These are phyloP conservation scores for Podospora bellae-mahoneyi DNA, from an alignment of 495 filamentous ascomycete species.

Conservation along the genomic window DNA sequence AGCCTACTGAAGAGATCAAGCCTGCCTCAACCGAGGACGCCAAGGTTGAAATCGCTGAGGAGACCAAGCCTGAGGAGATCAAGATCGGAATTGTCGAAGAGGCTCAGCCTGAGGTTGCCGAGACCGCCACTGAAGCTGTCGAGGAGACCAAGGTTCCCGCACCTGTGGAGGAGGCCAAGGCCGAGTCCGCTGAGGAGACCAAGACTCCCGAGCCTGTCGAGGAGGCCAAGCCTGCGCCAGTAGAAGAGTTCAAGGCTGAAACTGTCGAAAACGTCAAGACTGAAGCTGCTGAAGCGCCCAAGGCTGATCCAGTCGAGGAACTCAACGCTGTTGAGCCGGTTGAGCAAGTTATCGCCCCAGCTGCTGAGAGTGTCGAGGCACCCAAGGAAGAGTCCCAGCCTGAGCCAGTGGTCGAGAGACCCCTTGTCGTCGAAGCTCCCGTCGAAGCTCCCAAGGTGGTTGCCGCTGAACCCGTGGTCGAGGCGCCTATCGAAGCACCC, in stretches of 20 bases:
- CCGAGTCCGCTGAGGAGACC: constrained; percentile 9
- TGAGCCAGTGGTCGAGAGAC: neutral
- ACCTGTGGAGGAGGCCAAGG: constrained; percentile 12
- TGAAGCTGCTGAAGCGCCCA: constrained; percentile 10
- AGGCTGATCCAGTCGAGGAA: constrained; percentile 13
- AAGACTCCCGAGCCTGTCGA: neutral
- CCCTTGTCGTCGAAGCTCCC: neutral
- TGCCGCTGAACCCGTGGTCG: constrained; percentile 15
- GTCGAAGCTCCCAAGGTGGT: constrained; percentile 18
- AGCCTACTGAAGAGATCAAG: neutral
- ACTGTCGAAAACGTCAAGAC: constrained; percentile 18
- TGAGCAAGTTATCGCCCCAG: constrained; percentile 13
- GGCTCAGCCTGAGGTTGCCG: neutral
- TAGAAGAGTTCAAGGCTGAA: constrained; percentile 8
- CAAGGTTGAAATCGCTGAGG: constrained; percentile 4
- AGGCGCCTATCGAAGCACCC: constrained; percentile 15
- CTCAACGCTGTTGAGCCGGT: neutral
- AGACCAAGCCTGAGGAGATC: neutral
- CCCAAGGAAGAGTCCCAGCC: constrained; percentile 11
- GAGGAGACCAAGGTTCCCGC: constrained; percentile 7
- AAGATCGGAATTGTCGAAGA: neutral
- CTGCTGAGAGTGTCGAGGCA: constrained; percentile 4
- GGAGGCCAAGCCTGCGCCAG: constrained; percentile 5
- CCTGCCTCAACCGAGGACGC: constrained; percentile 8
- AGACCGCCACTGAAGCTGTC: neutral